A percentile compares a stretch with the other conserved stretches of the same genome.
Evolutionary conservation across 805 yeast species (phyloP).

Genomic region (Myxozyma lipomycoides): DNA sequence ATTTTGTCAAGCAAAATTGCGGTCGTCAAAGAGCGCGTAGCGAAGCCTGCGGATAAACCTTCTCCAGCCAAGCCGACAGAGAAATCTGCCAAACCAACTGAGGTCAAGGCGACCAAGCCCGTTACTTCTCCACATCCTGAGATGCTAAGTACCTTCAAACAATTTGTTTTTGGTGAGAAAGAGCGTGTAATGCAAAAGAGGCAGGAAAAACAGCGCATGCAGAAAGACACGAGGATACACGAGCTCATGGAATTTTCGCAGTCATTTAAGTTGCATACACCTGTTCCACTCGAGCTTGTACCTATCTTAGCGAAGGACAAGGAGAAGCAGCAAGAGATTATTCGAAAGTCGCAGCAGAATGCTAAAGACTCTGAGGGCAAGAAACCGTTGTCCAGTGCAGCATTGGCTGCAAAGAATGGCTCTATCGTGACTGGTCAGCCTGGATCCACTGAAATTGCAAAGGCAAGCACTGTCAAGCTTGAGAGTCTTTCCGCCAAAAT

Average conservation of each 20-base stretch:
- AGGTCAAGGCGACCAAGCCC: not conserved
- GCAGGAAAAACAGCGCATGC: slow-evolving; percentile 32
- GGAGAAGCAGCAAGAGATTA: slow-evolving; percentile 58
- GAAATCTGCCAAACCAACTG: not conserved
- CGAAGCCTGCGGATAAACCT: slow-evolving; percentile 3
- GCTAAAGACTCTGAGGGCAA: slow-evolving; percentile 21
- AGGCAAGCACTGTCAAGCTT: not conserved
- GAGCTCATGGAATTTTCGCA: slow-evolving; percentile 71
- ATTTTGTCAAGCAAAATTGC: slow-evolving; percentile 15
- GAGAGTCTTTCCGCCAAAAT: slow-evolving; percentile 5
- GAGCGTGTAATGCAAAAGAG: slow-evolving; percentile 34
- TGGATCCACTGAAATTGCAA: slow-evolving; percentile 4
- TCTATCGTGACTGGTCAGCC: slow-evolving; percentile 24
- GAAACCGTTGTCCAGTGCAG: slow-evolving; percentile 27
- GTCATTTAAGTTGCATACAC: slow-evolving; percentile 58
- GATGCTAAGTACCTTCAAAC: slow-evolving; percentile 34
- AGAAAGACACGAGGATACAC: slow-evolving; percentile 36
- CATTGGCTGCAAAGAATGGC: slow-evolving; percentile 21
- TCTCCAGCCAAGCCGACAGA: slow-evolving; percentile 5
- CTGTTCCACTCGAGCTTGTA: slow-evolving; percentile 59
- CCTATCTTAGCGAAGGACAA: slow-evolving; percentile 69
- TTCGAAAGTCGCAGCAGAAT: slow-evolving; percentile 33
- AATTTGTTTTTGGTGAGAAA: slow-evolving; percentile 36
- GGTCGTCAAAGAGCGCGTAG: not conserved
- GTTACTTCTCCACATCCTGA: slow-evolving; percentile 16